Base-by-base conservation (phyloP, 192 early-diverging fungal genomes). In the Coemansia brasiliensis region DNA sequence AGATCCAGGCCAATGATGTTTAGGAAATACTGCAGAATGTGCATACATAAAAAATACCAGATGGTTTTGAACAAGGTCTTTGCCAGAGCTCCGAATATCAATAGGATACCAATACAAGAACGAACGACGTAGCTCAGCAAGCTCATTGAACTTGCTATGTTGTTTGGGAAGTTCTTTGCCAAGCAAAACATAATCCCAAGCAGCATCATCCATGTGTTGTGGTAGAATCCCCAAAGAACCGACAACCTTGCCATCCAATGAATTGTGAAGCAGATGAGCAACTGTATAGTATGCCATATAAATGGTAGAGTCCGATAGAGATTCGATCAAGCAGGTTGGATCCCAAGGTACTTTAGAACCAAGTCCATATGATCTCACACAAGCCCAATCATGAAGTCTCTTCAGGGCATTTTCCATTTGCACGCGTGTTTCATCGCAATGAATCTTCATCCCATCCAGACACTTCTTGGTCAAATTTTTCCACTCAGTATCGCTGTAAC, bases 231-330 rank as follows among this genome's bases (percentile, higher is more conserved):
- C 88, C 56, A 87, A 85, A 22, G 86, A 84, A 4, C 94, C 94
- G 17, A 81, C 77, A 22, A 77, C 78, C 40, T 85, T 85, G 42
- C 95, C 96, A 56, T 98, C 86, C 4, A 97, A 79, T n/a, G 84
- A 87, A 32, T 76, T 81, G 61, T 99, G 96, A 17, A 99, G 82
- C 55, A 95, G 74, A 67, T 93, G 92, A 6, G 94, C 86, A 27
- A 99, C 87, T 15, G 97, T 97, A 84, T 99, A 99, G 84, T 98
- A 99, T 26, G 97, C 92, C 97, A 99, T 99, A 80, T 99, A 99
- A 58, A 99, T 97, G 20, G 97, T 99, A 16, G 97, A 99, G 69
- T 99, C 97, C 15, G 88, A 91, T 18, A 99, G 83, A 35, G 92
- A 93, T 82, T 99, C 97, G 58, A 99, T 93, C 67, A 99, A 77